phyloP scores from a whole-genome alignment of 345 rosid species.

The Populus alba region DNA sequence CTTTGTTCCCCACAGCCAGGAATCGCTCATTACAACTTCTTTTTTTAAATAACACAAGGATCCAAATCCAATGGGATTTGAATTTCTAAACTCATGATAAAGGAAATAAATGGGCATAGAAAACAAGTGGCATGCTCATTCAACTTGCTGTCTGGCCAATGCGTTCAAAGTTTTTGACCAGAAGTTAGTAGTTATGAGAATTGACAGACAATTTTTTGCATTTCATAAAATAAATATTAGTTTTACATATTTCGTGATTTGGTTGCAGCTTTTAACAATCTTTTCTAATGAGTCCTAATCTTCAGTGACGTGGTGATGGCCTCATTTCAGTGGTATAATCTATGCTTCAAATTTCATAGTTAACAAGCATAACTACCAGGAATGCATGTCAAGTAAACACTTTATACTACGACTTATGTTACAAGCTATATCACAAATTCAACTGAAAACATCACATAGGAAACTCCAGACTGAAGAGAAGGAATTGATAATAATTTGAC shows the following conservation, averaged over 20 bases:
- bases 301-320: neutral
- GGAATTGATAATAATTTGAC: neutral
- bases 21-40: neutral
- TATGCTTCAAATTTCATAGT: neutral
- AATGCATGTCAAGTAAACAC: neutral
- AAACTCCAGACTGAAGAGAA: conserved; percentile 8
- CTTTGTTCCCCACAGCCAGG: neutral
- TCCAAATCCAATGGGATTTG: neutral
- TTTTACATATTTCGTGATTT: neutral
- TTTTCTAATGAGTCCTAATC: neutral
- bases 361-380: neutral
- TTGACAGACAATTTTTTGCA: neutral
- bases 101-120: neutral
- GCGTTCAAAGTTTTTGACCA: neutral
- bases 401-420: neutral
- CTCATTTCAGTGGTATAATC: neutral
- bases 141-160: neutral
- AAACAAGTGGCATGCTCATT: neutral
- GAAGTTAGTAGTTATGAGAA: neutral
- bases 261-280: neutral
- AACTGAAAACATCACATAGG: neutral
- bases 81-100: neutral
- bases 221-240: neutral
- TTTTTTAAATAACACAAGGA: too few species aligned
- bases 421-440: neutral